These are phyloP conservation scores for Monilinia laxa DNA, from an alignment of 2,329 filamentous ascomycete species.

Conservation along the genomic window DNA sequence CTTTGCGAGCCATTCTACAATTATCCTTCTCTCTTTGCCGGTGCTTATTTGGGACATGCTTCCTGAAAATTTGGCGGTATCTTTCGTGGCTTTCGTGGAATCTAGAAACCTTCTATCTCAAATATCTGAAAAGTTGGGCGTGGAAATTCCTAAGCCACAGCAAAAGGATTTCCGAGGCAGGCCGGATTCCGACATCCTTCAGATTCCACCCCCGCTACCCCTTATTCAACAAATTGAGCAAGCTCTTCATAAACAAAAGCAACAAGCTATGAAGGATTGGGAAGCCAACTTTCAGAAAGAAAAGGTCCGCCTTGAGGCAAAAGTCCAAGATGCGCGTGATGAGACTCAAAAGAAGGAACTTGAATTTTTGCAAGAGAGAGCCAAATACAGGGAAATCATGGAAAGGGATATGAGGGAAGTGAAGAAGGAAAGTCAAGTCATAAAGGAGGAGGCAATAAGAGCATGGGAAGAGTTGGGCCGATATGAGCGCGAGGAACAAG, in stretches of 20 bases:
- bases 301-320: constrained; percentile 21
- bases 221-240: constrained; percentile 23
- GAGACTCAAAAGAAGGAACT: constrained; percentile 22
- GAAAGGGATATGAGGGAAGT: constrained; percentile 22
- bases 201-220: constrained; percentile 20
- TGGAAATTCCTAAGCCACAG: constrained; percentile 13
- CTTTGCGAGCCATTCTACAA: constrained; percentile 60
- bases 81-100: constrained; percentile 58
- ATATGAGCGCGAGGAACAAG: constrained; percentile 88
- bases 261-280: constrained; percentile 22
- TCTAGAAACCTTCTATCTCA: constrained; percentile 40
- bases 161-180: constrained; percentile 13
- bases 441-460: constrained; percentile 74
- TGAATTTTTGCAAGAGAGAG: constrained; percentile 20
- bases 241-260: constrained; percentile 23
- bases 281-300: constrained; percentile 20
- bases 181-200: constrained; percentile 21
- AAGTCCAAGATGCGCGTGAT: constrained; percentile 20
- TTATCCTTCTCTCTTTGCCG: constrained; percentile 57
- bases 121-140: constrained; percentile 13
- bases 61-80: constrained; percentile 56
- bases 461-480: constrained; percentile 97
- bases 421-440: constrained; percentile 22
- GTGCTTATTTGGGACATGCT: constrained; percentile 61
- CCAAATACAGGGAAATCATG: constrained; percentile 4